Conservation (phyloP, 495 filamentous ascomycete genomes). For the Penicillium paradoxum region DNA sequence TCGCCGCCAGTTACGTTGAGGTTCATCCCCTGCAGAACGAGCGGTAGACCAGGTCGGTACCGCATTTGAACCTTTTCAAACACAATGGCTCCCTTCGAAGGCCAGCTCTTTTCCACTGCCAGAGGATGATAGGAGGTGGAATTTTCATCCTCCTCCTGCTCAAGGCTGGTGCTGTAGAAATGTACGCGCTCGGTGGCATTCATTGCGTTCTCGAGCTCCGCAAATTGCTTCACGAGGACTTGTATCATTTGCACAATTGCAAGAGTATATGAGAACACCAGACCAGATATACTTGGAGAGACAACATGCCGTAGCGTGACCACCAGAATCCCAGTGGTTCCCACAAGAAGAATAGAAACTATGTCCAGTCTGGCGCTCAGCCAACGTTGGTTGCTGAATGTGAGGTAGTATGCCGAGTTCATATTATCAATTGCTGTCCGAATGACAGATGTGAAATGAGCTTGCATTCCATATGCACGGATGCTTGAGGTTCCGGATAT, state of each 20-base stretch:
- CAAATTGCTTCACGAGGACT: constrained; percentile 87
- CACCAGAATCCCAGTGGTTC: constrained; percentile 67
- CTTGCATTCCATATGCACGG: constrained; percentile 79
- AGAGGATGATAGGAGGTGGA: not conserved
- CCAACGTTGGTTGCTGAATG: constrained; percentile 92
- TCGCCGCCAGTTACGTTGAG: constrained; percentile 82
- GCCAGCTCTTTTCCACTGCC: constrained; percentile 52
- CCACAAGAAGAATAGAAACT: constrained; percentile 85
- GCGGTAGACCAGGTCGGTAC: constrained; percentile 74
- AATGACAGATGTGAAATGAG: constrained; percentile 63
- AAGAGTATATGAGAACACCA: constrained; percentile 89
- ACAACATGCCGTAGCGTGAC: constrained; percentile 87
- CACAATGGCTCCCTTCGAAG: constrained; percentile 74
- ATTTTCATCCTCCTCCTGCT: constrained; percentile 71
- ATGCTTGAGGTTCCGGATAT: constrained; percentile 79
- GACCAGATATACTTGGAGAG: constrained; percentile 72
- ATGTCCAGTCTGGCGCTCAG: constrained; percentile 78
- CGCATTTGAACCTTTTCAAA: constrained; percentile 88
- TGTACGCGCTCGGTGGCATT: constrained; percentile 88
- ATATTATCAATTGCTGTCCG: constrained; percentile 74
- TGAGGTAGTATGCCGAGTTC: constrained; percentile 90
- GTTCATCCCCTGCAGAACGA: constrained; percentile 72
- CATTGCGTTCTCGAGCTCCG: constrained; percentile 96
- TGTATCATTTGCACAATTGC: constrained; percentile 91
- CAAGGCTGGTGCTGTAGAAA: constrained; percentile 68